Base-by-base conservation (phyloP, 306 rosid genomes). In the Glycine soja region DNA sequence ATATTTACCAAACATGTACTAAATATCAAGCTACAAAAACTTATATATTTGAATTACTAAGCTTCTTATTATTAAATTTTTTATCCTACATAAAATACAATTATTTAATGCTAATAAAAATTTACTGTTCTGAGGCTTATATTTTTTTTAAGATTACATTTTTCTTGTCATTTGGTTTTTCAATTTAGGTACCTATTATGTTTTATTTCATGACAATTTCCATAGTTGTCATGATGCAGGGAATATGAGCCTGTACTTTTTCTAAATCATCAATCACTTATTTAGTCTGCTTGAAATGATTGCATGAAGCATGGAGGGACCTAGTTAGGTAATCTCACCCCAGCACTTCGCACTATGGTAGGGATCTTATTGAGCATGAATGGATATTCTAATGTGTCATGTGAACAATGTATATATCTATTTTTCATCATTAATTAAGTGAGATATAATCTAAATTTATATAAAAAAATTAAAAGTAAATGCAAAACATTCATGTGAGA, bases 321-420 rank as follows among this genome's bases (percentile, higher is more conserved):
- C 68, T 70, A 24, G 15, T 1, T 19, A 19, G 1, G 43, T 76
- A 70, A 59, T 66, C 56, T 46, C 72, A 45, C 24, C 72, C 81
- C 40, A 59, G 38, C 36, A 58, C 64, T 57, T 52, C 3, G 71
- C 76, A 13, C 51, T 81, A 45, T 50, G 10, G 64, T 68, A 45
- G 38, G 71, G 45, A 45, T 79, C 38, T 66, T 66, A 15, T 42
- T 40, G 7, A 65, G 11, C 70, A 14, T 12, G 11, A 64, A 36
- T 64, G 50, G 19, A 34, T 14, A 63, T 34, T 65, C 11, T 36
- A 65, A 65, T 65, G 30, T 14, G 30, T 38, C 48, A 38, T 7
- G 48, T 14, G 70, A 65, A 6, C 11, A 11, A 6, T 8, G 0
- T 64, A 3, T n/a, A n/a, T 3, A 14, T 64, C 10, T 63, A 63